Evolutionary conservation across 176 grass and related monocot genomes (phyloP), one percentile per base, ranked within the genome.

Genomic region (Carex parvula): DNA sequence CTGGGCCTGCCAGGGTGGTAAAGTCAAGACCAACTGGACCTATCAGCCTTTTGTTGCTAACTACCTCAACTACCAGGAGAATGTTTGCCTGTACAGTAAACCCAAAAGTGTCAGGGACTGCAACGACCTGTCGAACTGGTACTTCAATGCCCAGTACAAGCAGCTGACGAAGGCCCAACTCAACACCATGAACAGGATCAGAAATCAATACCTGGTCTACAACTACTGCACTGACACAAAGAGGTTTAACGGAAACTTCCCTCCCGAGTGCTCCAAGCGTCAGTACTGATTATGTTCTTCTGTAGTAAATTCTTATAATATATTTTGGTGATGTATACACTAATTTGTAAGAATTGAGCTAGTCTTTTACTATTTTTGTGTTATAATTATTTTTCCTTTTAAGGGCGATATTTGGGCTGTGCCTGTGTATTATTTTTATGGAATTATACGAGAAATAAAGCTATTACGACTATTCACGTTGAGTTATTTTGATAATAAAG

Each of bases 1-100:
- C 72, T 97, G 94, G 94, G 92, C 94, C 4, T 89, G 87, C 24
- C 87, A 92, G 84, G 92, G 88, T 3, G 94, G 92, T 4, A 63
- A 76, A 6, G 87, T 91, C 60, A 94, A 89, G 83, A 70, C 92
- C 8, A 90, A 97, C 75, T 97, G 94, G 94, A 89, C 2, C 29
- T 65, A 82, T 18, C 85, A 88, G 8, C 88, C 90, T 0, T 97
- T 97, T 59, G 70, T 92, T 20, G 92, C 92, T 58, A 87, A 41
- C 71, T 97, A 91, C 82, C 64, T 46, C 3, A 52, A 72, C 57
- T 86, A 90, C 58, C 21, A 80, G 11, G 90, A 90, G 32, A 83
- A 84, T 15, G 50, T 86, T 39, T 97, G 94, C 37, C 75, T 79
- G 77, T 94, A 90, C 61, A 67, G 39, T 81, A 76, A 48, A 20